Evolutionary conservation across 805 yeast genomes (phyloP), one percentile per base, ranked within the genome.

Genomic region (Ogataea neopini): DNA sequence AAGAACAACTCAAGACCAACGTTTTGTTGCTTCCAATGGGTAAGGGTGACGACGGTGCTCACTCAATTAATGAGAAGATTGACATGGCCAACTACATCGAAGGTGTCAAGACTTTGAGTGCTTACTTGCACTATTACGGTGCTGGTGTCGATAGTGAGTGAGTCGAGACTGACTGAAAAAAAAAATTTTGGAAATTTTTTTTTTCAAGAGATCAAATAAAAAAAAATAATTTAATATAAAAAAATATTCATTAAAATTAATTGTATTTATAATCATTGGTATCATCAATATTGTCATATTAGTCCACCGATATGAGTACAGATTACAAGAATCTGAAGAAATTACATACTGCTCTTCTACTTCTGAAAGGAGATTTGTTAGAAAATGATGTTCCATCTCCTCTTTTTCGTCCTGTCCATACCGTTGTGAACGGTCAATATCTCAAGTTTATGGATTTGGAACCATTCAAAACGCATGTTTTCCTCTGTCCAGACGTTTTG

Each of bases 41-140:
- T 56, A 86, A 95, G 72, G 99, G 99, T 58, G 97, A 94, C 67
- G 99, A 94, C 64, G 99, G 99, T 60, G 99, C 99, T 40, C 99
- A 94, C 69, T 89, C 97, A 18, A 90, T 94, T 62, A 94, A 94
- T 66, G 99, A 94, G 74, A 94, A 94, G 75, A 73, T 94, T 60
- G 87, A 95, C 66, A 75, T 90, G 44, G 73, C 86, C 55, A 94
- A 94, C 76, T 94, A 88, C 71, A 83, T 94, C 58, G 87, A 88
- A 63, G 99, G 99, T 56, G 83, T 87, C 63, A 94, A 94, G 76
- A 86, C 96, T 11, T 79, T 92, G 70, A 84, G 92, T 56, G 96
- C 97, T 15, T 94, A 90, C 71, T 76, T 94, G 66, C 97, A 94
- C 71, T 91, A 85, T 73, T 86, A 86, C 57, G 87, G 61, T 33